Conservation (phyloP, 257 asterid species). For the Solanum chaucha region DNA sequence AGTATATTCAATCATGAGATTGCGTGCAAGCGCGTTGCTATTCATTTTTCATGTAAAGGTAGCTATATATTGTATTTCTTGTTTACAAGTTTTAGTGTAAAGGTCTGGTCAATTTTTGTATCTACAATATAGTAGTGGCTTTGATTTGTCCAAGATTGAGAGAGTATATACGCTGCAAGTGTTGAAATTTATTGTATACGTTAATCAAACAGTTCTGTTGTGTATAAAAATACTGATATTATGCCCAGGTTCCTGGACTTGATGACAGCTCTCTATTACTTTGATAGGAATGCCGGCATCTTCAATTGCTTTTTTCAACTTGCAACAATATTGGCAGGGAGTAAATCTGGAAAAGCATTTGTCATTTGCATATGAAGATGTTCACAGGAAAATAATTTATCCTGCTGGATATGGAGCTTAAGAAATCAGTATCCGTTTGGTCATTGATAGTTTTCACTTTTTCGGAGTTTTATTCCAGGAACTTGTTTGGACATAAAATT, state of each 20-base stretch:
- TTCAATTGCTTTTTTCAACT: neutral
- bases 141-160: neutral
- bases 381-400: neutral
- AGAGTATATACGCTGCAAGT: neutral
- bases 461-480: neutral
- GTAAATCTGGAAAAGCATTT: neutral
- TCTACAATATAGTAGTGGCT: neutral
- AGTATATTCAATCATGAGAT: neutral
- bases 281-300: neutral
- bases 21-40: neutral
- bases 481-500: neutral
- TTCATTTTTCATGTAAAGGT: neutral
- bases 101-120: neutral
- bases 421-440: neutral
- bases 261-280: neutral
- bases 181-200: neutral
- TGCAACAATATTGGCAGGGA: neutral
- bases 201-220: neutral
- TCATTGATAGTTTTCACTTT: neutral
- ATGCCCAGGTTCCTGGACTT: neutral
- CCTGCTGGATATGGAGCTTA: neutral
- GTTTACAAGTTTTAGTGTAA: neutral
- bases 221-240: neutral
- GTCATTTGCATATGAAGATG: neutral
- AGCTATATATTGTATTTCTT: neutral